Percentiles rank a stretch among this genome's conserved stretches.
Evolutionary conservation across 2,329 filamentous ascomycete species (phyloP).

Genomic region (Exophiala oligosperma): DNA sequence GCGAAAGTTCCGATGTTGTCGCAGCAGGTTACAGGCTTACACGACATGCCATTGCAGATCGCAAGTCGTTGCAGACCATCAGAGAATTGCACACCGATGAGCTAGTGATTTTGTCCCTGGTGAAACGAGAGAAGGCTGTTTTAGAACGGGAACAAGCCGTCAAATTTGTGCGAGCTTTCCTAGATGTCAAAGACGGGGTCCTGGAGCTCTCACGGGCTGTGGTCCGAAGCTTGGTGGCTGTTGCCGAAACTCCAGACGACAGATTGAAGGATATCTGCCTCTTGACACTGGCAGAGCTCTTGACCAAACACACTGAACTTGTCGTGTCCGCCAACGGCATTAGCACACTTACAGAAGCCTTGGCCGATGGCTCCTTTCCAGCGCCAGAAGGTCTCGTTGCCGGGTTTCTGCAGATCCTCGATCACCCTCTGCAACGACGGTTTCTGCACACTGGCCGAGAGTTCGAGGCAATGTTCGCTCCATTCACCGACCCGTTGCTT

Average conservation of each 20-base stretch:
- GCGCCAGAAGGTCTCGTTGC: conserved; percentile 85
- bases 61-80: conserved; percentile 85
- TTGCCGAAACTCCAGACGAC: conserved; percentile 84
- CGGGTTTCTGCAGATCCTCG: conserved; percentile 86
- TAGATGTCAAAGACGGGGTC: conserved; percentile 92
- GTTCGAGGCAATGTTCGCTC: conserved; percentile 83
- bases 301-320: conserved; percentile 80
- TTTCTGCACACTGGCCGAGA: conserved; percentile 87
- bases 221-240: conserved; percentile 83
- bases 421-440: conserved; percentile 75
- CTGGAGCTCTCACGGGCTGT: conserved; percentile 83
- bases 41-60: conserved; percentile 90
- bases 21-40: conserved; percentile 92
- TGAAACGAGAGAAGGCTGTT: conserved; percentile 95
- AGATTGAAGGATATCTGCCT: conserved; percentile 86
- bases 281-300: conserved; percentile 87
- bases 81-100: conserved; percentile 87
- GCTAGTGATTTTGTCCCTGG: conserved; percentile 84
- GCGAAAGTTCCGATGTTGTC: conserved; percentile 92
- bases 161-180: conserved; percentile 91
- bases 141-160: conserved; percentile 95
- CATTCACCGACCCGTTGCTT: conserved; percentile 79
- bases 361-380: conserved; percentile 88
- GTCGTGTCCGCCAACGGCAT: conserved; percentile 83
- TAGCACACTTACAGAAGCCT: conserved; percentile 81